These are phyloP conservation scores for Cercospora janseana DNA, from an alignment of 2,329 filamentous ascomycete genomes.

Conservation along the genomic window DNA sequence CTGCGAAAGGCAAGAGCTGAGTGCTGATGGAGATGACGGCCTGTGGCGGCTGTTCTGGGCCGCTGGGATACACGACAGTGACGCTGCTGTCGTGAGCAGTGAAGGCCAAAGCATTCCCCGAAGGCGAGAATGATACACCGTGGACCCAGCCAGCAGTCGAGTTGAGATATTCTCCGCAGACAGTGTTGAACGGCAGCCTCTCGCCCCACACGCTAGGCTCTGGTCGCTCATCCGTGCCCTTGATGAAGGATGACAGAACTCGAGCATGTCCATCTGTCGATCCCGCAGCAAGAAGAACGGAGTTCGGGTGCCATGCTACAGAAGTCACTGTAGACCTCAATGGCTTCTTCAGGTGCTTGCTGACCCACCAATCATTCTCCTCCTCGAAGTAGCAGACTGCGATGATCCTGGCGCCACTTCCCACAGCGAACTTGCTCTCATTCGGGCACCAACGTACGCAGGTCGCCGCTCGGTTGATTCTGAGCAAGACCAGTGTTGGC, in stretches of 20 bases:
- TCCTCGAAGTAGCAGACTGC: slow-evolving; percentile 98
- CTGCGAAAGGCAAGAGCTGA: slow-evolving; percentile 87
- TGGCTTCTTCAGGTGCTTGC: slow-evolving; percentile 98
- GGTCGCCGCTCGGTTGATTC: slow-evolving; percentile 94
- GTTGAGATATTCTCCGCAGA: slow-evolving; percentile 94
- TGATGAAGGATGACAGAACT: slow-evolving; percentile 94
- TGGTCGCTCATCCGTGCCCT: slow-evolving; percentile 83
- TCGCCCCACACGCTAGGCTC: slow-evolving; percentile 92
- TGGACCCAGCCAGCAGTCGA: slow-evolving; percentile 97
- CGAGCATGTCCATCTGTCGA: slow-evolving; percentile 96
- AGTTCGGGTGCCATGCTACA: slow-evolving; percentile 96
- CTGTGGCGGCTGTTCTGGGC: slow-evolving; percentile 81
- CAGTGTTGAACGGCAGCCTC: slow-evolving; percentile 93
- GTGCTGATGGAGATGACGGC: slow-evolving; percentile 90
- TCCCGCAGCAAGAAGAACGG: slow-evolving; percentile 86
- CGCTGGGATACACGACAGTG: slow-evolving; percentile 91
- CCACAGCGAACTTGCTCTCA: slow-evolving; percentile 96
- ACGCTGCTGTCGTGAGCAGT: slow-evolving; percentile 93
- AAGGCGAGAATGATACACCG: slow-evolving; percentile 87
- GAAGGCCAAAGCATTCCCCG: slow-evolving; percentile 89
- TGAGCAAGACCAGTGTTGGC: slow-evolving; percentile 91
- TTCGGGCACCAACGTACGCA: slow-evolving; percentile 97
- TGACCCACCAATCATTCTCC: slow-evolving; percentile 99
- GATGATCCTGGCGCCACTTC: slow-evolving; percentile 91
- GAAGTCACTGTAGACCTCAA: slow-evolving; percentile 96